Conservation (phyloP, 768 basidiomycete species). For the Russula ochroleuca region DNA sequence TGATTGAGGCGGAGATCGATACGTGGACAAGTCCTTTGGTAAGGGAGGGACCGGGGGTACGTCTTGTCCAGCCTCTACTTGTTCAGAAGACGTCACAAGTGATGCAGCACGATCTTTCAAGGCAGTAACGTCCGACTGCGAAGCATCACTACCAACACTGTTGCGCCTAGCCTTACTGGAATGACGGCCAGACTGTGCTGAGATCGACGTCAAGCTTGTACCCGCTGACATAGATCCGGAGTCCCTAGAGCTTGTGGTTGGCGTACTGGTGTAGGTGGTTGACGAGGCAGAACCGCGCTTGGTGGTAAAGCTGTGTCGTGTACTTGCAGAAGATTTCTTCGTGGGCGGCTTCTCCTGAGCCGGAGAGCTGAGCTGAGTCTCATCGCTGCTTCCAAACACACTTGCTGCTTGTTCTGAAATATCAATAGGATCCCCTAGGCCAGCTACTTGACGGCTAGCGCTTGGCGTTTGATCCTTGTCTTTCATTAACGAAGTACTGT, state of each 20-base stretch:
- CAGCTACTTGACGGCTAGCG: slow-evolving; percentile 40
- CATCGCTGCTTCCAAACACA: slow-evolving; percentile 54
- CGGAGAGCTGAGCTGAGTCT: slow-evolving; percentile 37
- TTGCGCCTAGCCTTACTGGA: slow-evolving; percentile 66
- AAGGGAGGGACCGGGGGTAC: slow-evolving; percentile 95
- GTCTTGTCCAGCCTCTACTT: slow-evolving; percentile 47
- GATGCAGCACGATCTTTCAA: slow-evolving; percentile 66
- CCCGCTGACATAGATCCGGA: slow-evolving; percentile 77
- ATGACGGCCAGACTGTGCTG: slow-evolving; percentile 67
- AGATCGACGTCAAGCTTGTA: slow-evolving; percentile 74
- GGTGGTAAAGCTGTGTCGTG: slow-evolving; percentile 71
- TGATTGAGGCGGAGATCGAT: slow-evolving; percentile 66
- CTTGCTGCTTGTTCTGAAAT: slow-evolving; percentile 45
- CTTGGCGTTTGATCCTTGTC: slow-evolving; percentile 36
- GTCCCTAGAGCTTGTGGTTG: slow-evolving; percentile 74
- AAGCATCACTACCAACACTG: slow-evolving; percentile 80
- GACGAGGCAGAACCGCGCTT: slow-evolving; percentile 90
- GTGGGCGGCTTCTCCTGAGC: slow-evolving; percentile 61
- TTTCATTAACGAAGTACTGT: slow-evolving; percentile 45
- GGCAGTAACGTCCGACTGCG: slow-evolving; percentile 59
- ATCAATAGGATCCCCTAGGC: slow-evolving; percentile 35
- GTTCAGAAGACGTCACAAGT: slow-evolving; percentile 55
- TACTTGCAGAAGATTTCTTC: slow-evolving; percentile 52
- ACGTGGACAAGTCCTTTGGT: slow-evolving; percentile 82
- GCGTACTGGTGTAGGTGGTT: slow-evolving; percentile 77